Evolutionary conservation across 2,329 filamentous ascomycete species (phyloP).

Genomic region (Beauveria sp.): DNA sequence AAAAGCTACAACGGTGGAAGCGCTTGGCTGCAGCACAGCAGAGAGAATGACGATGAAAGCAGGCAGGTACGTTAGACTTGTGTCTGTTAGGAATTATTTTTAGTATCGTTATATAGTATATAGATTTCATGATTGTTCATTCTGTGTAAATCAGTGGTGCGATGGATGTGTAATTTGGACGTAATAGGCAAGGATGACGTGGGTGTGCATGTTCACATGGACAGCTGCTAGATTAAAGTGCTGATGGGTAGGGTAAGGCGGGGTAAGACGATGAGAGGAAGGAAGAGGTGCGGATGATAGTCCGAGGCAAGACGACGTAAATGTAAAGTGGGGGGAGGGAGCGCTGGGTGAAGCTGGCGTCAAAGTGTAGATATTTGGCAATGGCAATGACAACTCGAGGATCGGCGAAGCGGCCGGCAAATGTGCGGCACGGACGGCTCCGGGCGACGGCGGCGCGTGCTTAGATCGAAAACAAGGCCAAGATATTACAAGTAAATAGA

Average conservation of each 20-base stretch:
- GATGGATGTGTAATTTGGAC: background rate
- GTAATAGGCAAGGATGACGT: background rate
- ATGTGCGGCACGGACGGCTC: constrained; percentile 1
- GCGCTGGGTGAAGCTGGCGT: background rate
- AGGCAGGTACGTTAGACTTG: background rate
- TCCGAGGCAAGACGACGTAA: background rate
- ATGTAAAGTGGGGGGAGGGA: background rate
- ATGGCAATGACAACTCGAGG: no score
- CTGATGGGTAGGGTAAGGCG: background rate
- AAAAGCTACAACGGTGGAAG: background rate
- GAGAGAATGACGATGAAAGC: background rate
- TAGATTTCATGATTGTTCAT: constrained; percentile 9
- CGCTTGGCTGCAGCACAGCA: background rate
- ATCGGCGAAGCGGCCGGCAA: no score
- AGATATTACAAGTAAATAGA: no score
- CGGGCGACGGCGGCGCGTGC: background rate
- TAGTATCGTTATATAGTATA: constrained; percentile 7
- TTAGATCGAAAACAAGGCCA: no score
- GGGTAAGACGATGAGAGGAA: background rate
- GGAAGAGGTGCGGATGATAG: background rate
- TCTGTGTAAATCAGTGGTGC: background rate
- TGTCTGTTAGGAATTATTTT: constrained; percentile 1
- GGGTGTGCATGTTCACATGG: background rate
- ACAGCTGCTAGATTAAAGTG: background rate
- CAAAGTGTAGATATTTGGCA: background rate